Percentiles rank a stretch among this genome's conserved stretches.
These are phyloP conservation scores for Aspergillus texensis DNA, from an alignment of 2,329 filamentous ascomycete species.

Conservation along the genomic window DNA sequence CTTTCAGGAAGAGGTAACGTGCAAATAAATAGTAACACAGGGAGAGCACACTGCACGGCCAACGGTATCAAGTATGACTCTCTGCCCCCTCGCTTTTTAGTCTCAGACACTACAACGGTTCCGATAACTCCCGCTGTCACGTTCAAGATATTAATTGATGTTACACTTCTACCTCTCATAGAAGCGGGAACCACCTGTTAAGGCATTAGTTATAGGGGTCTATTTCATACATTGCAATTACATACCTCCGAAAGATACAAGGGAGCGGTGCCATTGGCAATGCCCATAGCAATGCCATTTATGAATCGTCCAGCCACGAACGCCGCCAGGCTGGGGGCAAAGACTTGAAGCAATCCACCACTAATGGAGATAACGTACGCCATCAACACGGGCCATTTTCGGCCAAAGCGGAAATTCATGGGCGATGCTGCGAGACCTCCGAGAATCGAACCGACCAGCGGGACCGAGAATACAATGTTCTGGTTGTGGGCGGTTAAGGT, in stretches of 20 bases:
- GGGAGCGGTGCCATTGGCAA: constrained; percentile 38
- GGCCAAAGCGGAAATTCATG: constrained; percentile 36
- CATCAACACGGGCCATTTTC: constrained; percentile 37
- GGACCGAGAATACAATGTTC: constrained; percentile 38
- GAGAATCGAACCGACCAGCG: constrained; percentile 38
- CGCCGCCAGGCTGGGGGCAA: constrained; percentile 36
- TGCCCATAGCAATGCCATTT: constrained; percentile 35
- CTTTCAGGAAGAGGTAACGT: constrained; percentile 38
- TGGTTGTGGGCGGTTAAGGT: constrained; percentile 38
- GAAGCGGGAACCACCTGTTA: constrained; percentile 34
- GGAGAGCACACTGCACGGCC: constrained; percentile 38
- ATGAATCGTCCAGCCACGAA: constrained; percentile 38
- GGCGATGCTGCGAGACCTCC: constrained; percentile 37
- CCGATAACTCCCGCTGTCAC: constrained; percentile 35
- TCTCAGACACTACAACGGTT: constrained; percentile 38
- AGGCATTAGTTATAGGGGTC: neutral
- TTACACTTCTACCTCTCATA: constrained; percentile 35
- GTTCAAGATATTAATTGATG: constrained; percentile 35
- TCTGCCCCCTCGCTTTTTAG: constrained; percentile 28
- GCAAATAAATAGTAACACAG: constrained; percentile 31
- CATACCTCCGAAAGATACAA: constrained; percentile 39
- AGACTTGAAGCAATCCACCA: constrained; percentile 40
- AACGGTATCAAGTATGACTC: constrained; percentile 40
- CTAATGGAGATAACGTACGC: constrained; percentile 37
- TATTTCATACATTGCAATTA: neutral